Conservation (phyloP, 768 basidiomycete genomes). For the Clitopilus passeckerianus region DNA sequence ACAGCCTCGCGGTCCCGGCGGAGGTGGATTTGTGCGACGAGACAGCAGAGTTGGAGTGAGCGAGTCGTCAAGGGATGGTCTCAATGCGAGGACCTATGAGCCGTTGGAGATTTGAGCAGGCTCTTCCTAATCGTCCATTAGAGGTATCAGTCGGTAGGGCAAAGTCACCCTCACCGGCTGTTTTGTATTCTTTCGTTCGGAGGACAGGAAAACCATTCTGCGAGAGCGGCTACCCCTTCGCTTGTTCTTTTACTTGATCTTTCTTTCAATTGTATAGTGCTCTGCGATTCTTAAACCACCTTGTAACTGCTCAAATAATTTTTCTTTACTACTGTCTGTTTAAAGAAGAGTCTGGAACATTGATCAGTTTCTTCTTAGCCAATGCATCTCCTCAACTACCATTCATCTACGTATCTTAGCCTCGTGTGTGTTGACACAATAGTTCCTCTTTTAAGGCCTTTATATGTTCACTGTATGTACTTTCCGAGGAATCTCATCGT, state of each 20-base stretch:
- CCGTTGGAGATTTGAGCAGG: conserved; percentile 72
- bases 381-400: neutral
- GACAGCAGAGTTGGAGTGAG: conserved; percentile 49
- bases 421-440: neutral
- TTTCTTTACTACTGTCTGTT: neutral
- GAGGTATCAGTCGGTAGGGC: conserved; percentile 24
- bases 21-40: conserved; percentile 67
- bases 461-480: too few relatives aligned
- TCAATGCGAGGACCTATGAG: conserved; percentile 84
- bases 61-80: conserved; percentile 58
- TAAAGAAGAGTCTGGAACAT: neutral
- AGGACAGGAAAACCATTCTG: neutral
- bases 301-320: neutral
- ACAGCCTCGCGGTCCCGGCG: conserved; percentile 82
- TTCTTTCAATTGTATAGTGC: neutral
- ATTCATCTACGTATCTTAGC: neutral
- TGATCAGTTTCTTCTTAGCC: neutral
- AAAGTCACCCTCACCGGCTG: neutral
- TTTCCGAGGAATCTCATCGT: neutral
- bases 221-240: neutral
- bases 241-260: neutral
- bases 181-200: neutral
- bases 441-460: neutral
- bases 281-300: neutral
- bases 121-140: conserved; percentile 26